Conservation (phyloP, 148 eudicot genomes). For the Fagopyrum tataricum region DNA sequence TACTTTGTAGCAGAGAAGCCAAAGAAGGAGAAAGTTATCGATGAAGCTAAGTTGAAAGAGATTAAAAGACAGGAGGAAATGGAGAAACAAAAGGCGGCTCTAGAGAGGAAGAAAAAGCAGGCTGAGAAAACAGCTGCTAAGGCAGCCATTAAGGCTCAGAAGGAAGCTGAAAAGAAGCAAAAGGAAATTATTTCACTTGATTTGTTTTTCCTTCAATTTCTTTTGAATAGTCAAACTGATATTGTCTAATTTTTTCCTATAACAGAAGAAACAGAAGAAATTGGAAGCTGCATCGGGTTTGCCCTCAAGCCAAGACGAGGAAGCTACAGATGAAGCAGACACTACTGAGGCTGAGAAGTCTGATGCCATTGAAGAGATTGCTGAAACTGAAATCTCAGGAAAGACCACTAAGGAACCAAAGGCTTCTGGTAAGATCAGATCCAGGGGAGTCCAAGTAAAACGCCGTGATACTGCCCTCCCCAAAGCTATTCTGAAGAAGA, state of each 20-base stretch:
- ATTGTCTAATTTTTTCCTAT: neutral
- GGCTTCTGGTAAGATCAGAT: conserved; percentile 19
- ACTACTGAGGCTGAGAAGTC: conserved; percentile 29
- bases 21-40: conserved; percentile 27
- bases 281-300: conserved; percentile 23
- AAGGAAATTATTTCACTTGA: conserved; percentile 36
- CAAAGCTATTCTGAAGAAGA: conserved; percentile 59
- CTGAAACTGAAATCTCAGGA: neutral
- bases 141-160: conserved; percentile 77
- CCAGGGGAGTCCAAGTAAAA: conserved; percentile 30
- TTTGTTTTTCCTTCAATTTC: neutral
- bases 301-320: conserved; percentile 39
- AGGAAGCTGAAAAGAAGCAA: conserved; percentile 88
- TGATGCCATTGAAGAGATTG: neutral
- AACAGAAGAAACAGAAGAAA: conserved; percentile 57
- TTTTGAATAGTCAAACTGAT: neutral
- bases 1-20: conserved; percentile 31
- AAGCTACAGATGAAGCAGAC: conserved; percentile 33
- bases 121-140: conserved; percentile 85
- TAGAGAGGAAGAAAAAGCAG: conserved; percentile 86
- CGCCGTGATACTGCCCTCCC: conserved; percentile 43
- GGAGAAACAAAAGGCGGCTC: conserved; percentile 65
- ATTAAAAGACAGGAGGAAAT: conserved; percentile 65
- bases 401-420: conserved; percentile 21
- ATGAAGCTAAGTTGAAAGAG: conserved; percentile 60